Conservation (phyloP, 768 basidiomycete species). For the Serpula lacrymans region DNA sequence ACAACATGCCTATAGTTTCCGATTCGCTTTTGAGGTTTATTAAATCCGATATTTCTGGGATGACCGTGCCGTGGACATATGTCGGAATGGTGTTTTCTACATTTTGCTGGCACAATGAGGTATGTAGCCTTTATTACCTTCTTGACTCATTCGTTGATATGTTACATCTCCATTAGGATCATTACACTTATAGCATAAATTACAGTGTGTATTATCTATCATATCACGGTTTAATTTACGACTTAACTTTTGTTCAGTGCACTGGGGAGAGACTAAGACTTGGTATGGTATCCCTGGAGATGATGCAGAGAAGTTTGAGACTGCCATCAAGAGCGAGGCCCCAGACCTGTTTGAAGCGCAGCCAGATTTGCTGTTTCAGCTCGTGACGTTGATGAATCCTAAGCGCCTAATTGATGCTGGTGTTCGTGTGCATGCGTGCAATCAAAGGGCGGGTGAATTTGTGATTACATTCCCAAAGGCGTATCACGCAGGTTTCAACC, state of each 20-base stretch:
- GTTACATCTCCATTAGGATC: conserved; percentile 57
- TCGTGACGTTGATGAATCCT: conserved; percentile 97
- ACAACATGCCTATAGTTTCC: conserved; percentile 91
- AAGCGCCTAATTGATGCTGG: conserved; percentile 81
- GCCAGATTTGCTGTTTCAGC: conserved; percentile 94
- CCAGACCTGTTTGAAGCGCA: conserved; percentile 98
- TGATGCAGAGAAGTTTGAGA: conserved; percentile 94
- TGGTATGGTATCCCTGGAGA: conserved; percentile 99
- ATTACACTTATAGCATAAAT: conserved; percentile 96
- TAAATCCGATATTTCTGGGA: conserved; percentile 98
- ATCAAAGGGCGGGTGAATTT: conserved; percentile 96
- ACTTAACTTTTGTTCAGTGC: conserved; percentile 56
- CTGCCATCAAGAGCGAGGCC: conserved; percentile 90
- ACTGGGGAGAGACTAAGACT: conserved; percentile 99
- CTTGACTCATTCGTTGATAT: conserved; percentile 7
- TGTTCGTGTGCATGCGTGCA: conserved; percentile 90
- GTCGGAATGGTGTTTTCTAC: conserved; percentile 99
- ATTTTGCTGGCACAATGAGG: conserved; percentile 99
- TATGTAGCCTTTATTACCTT: conserved; percentile 30
- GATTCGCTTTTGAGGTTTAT: conserved; percentile 95
- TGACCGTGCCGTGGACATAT: conserved; percentile 99
- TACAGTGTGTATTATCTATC: conserved; percentile 60
- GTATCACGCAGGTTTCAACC: conserved; percentile 98
- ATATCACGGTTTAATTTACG: conserved; percentile 12
- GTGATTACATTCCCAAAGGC: conserved; percentile 98